phyloP scores from a whole-genome alignment of 768 basidiomycete species.

The Rhodotorula babjevae region DNA sequence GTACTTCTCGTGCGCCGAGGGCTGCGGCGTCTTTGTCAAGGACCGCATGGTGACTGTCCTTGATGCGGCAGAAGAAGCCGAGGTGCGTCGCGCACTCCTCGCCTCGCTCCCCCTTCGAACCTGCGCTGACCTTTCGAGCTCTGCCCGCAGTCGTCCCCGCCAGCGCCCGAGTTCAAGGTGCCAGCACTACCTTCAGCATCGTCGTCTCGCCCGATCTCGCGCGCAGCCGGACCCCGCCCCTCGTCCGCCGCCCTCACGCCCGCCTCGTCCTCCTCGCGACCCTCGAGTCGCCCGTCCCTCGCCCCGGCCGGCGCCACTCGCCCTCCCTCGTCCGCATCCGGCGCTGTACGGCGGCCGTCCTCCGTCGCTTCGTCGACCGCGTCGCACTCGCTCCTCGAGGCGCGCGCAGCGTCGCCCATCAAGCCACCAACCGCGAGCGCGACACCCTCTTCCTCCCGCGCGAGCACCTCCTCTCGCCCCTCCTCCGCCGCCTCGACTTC shows the following conservation, averaged over 20 bases:
- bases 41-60: constrained; percentile 68
- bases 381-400: neutral
- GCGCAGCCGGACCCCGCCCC: neutral
- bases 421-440: neutral
- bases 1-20: constrained; percentile 75
- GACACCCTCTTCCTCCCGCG: neutral
- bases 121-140: neutral
- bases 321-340: constrained; percentile 51
- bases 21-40: constrained; percentile 82
- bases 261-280: neutral
- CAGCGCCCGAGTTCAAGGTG: constrained; percentile 4
- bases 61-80: neutral
- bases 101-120: neutral
- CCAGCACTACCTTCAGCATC: constrained; percentile 8
- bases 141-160: neutral
- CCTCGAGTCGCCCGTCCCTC: neutral
- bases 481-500: neutral
- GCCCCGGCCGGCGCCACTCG: neutral
- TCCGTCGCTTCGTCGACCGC: neutral
- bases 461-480: neutral
- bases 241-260: neutral
- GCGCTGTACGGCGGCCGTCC: constrained; percentile 13
- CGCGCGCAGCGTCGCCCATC: neutral
- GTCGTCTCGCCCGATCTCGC: constrained; percentile 34
- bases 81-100: neutral